A percentile compares a stretch with the other conserved stretches of the same genome.
These are phyloP conservation scores for Alternaria sp. DNA, from an alignment of 2,329 filamentous ascomycete genomes.

Conservation along the genomic window DNA sequence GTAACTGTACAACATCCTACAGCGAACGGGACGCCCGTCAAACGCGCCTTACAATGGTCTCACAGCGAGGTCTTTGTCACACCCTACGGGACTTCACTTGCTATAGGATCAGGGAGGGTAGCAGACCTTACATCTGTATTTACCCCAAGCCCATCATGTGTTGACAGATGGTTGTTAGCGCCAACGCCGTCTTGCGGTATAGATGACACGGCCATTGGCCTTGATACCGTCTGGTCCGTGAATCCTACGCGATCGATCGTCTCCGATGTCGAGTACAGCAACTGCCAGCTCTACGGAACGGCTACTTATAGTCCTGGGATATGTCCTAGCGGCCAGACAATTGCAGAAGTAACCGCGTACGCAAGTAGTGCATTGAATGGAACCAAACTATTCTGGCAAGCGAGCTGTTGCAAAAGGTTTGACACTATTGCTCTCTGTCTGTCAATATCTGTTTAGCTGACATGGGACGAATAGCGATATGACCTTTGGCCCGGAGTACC, in stretches of 20 bases:
- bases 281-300: neutral
- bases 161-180: neutral
- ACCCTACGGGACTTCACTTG: accelerated
- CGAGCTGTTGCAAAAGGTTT: neutral
- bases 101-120: neutral
- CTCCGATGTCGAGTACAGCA: neutral
- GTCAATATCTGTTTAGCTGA: neutral
- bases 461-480: too few species aligned
- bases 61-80: neutral
- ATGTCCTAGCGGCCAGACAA: neutral
- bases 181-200: neutral
- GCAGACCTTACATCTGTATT: neutral
- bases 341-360: neutral
- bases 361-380: neutral
- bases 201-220: neutral
- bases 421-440: neutral
- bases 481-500: too few species aligned
- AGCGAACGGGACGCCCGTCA: too few species aligned
- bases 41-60: neutral
- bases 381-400: neutral
- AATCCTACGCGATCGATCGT: neutral
- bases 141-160: neutral
- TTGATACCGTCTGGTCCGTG: neutral
- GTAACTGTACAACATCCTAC: too few species aligned
- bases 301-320: neutral